Evolutionary conservation across 129 eudicot species (phyloP).

Genomic region (Lactuca saligna): DNA sequence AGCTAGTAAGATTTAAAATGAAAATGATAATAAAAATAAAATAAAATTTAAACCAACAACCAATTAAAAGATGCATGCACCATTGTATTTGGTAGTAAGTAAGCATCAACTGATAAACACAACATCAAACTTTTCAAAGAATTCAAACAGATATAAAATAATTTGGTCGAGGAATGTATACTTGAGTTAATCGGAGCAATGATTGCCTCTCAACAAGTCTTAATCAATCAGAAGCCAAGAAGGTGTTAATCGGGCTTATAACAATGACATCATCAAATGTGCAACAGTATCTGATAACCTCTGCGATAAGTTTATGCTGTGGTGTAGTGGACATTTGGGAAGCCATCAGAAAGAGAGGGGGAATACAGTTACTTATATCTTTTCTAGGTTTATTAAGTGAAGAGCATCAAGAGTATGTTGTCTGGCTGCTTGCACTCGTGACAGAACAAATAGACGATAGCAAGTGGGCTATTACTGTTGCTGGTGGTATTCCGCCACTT

Average conservation of each 20-base stretch:
- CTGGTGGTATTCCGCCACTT: slow-evolving; percentile 85
- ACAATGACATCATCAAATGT: slow-evolving; percentile 58
- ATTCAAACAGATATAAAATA: too few species aligned
- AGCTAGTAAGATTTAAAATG: too few species aligned
- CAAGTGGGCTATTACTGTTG: slow-evolving; percentile 93
- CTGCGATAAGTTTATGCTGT: slow-evolving; percentile 58
- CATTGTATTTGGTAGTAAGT: too few species aligned
- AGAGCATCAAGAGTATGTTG: slow-evolving; percentile 73
- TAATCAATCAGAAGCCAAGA: slow-evolving; percentile 72
- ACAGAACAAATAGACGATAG: slow-evolving; percentile 73
- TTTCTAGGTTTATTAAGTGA: slow-evolving; percentile 69
- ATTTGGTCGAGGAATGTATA: too few species aligned
- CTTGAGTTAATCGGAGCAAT: too few species aligned
- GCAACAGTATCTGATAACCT: too few species aligned
- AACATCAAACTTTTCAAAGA: too few species aligned
- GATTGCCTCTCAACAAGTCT: too few species aligned
- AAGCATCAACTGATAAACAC: too few species aligned
- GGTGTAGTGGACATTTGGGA: slow-evolving; percentile 65
- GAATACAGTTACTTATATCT: slow-evolving; percentile 72
- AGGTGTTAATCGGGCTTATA: slow-evolving; percentile 55
- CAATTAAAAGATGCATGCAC: too few species aligned
- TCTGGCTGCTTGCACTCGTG: slow-evolving; percentile 57
- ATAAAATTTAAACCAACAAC: too few species aligned
- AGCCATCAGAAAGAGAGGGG: slow-evolving; percentile 72
- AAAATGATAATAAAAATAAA: too few species aligned